Conservation (phyloP, 192 early-diverging fungal species). For the Linnemannia exigua region DNA sequence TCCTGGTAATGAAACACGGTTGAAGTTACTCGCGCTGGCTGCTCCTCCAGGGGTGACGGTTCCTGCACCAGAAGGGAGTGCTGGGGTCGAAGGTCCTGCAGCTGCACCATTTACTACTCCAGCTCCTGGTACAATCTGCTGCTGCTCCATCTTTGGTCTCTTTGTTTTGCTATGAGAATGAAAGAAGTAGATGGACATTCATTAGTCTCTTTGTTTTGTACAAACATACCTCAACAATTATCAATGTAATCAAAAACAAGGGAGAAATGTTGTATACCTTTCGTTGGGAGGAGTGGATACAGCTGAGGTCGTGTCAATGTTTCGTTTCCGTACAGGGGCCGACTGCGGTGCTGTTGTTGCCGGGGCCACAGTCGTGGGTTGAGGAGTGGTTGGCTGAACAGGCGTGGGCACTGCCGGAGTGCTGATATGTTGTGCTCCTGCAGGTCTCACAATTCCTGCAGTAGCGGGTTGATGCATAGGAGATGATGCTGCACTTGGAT, state of each 20-base stretch:
- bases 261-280: conserved; percentile 3
- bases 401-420: conserved; percentile 11
- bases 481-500: neutral
- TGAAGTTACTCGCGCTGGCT: conserved; percentile 37
- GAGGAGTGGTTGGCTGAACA: neutral
- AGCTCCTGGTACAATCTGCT: conserved; percentile 12
- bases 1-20: conserved; percentile 44
- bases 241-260: neutral
- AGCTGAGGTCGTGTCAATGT: conserved; percentile 20
- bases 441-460: neutral
- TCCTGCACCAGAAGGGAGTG: conserved; percentile 2
- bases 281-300: conserved; percentile 7
- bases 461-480: conserved; percentile 19
- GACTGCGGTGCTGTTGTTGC: conserved; percentile 9
- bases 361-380: neutral
- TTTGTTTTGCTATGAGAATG: conserved; percentile 33
- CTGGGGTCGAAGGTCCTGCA: conserved; percentile 25
- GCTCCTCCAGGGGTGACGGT: conserved; percentile 12
- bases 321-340: conserved; percentile 47
- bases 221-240: neutral
- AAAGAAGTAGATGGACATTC: neutral
- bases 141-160: conserved; percentile 40
- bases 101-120: conserved; percentile 13
- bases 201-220: neutral
- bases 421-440: neutral